phyloP scores from a whole-genome alignment of 2,329 filamentous ascomycete genomes.

The Orbilia ellipsospora region DNA sequence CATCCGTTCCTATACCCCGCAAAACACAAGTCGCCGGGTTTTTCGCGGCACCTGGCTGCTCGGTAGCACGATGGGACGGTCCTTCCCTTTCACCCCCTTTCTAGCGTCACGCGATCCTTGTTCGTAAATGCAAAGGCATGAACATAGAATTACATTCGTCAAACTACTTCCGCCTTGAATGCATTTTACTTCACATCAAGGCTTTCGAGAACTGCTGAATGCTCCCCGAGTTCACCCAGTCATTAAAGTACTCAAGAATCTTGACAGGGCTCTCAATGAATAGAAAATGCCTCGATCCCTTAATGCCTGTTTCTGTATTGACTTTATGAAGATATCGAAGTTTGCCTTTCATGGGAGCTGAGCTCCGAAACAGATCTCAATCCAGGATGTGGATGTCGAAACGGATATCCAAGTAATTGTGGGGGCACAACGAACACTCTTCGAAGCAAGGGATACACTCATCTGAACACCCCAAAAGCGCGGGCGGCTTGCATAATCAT shows the following conservation, averaged over 20 bases:
- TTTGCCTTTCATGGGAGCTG: background rate
- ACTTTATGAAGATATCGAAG: too few relatives aligned
- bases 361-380: constrained; percentile 38
- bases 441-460: too few relatives aligned
- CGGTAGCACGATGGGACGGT: constrained; percentile 37
- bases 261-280: too few relatives aligned
- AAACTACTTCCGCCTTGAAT: too few relatives aligned
- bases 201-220: too few relatives aligned
- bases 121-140: too few relatives aligned
- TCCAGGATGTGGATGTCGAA: constrained; percentile 18
- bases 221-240: too few relatives aligned
- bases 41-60: constrained; percentile 29
- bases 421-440: constrained; percentile 20
- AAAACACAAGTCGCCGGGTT: constrained; percentile 35
- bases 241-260: too few relatives aligned
- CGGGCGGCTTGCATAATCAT: constrained; percentile 31
- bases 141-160: too few relatives aligned
- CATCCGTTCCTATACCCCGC: constrained; percentile 38
- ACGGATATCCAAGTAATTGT: constrained; percentile 38
- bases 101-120: constrained; percentile 22
- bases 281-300: too few relatives aligned
- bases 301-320: too few relatives aligned
- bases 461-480: constrained; percentile 9
- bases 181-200: too few relatives aligned
- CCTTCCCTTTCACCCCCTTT: constrained; percentile 35